Conservation (phyloP, 2,329 filamentous ascomycete genomes). For the Fusarium nanum region DNA sequence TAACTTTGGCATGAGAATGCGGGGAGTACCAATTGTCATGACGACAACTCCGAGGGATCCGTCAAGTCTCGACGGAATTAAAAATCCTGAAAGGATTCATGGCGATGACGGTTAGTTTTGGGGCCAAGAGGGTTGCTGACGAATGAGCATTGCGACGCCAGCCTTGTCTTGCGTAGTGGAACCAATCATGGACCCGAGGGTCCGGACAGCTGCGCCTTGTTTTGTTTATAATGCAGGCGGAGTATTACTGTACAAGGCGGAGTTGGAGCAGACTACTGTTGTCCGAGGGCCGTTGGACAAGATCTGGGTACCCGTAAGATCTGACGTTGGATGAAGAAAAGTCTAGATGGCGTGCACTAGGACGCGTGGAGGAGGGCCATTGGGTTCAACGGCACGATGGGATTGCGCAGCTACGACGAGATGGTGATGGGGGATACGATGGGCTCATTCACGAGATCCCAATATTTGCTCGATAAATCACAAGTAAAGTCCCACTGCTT, state of each 20-base stretch:
- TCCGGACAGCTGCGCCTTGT: neutral
- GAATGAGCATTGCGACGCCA: neutral
- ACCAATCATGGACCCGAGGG: neutral
- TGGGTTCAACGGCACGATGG: neutral
- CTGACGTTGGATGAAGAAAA: neutral
- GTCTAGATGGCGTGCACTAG: neutral
- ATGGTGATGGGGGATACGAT: neutral
- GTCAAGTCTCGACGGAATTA: neutral
- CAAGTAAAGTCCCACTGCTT: neutral
- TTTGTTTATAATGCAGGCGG: neutral
- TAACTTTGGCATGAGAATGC: neutral
- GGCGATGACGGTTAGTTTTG: neutral
- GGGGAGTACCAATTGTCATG: neutral
- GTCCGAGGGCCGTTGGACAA: neutral
- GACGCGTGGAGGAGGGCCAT: neutral
- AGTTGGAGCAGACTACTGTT: neutral
- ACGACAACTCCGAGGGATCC: conserved; percentile 22
- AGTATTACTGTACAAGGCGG: neutral
- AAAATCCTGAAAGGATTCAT: conserved; percentile 7
- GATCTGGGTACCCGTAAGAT: neutral
- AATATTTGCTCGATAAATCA: neutral
- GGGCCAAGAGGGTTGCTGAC: neutral
- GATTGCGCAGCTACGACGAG: neutral
- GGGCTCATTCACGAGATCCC: neutral
- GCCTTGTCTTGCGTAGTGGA: neutral